phyloP scores from a whole-genome alignment of 1,139 yeast genomes.

The Yamadazyma friedrichii region DNA sequence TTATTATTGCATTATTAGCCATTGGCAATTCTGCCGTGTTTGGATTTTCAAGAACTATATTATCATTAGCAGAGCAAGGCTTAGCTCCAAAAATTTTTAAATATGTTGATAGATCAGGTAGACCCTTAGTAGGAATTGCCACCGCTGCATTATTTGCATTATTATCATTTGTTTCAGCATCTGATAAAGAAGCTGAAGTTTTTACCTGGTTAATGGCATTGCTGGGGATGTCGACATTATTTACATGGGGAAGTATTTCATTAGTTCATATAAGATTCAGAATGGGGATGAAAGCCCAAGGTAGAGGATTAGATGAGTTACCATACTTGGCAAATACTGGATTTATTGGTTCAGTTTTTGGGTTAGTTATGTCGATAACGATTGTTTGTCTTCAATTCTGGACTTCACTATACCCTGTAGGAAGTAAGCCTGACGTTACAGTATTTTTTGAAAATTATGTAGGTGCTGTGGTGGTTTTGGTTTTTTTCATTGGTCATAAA shows the following conservation, averaged over 20 bases:
- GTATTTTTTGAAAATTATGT: constrained; percentile 61
- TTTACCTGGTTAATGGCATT: constrained; percentile 44
- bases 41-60: constrained; percentile 44
- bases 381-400: constrained; percentile 43
- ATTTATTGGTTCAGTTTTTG: constrained; percentile 32
- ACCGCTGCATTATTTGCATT: constrained; percentile 37
- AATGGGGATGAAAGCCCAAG: constrained; percentile 32
- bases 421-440: constrained; percentile 28
- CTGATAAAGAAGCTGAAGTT: constrained; percentile 34
- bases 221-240: constrained; percentile 41
- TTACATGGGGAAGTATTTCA: constrained; percentile 43
- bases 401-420: constrained; percentile 40
- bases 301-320: constrained; percentile 30
- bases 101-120: constrained; percentile 41
- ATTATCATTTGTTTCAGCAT: constrained; percentile 42
- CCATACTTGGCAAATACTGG: constrained; percentile 42
- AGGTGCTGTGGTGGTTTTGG: constrained; percentile 59
- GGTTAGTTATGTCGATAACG: constrained; percentile 20
- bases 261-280: constrained; percentile 41
- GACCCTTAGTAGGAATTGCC: constrained; percentile 42
- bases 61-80: constrained; percentile 41
- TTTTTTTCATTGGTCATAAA: constrained; percentile 52
- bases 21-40: constrained; percentile 47
- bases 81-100: constrained; percentile 36
- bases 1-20: constrained; percentile 40